Base-by-base conservation (phyloP, 2,329 filamentous ascomycete species). In the Hysterium pulicare region DNA sequence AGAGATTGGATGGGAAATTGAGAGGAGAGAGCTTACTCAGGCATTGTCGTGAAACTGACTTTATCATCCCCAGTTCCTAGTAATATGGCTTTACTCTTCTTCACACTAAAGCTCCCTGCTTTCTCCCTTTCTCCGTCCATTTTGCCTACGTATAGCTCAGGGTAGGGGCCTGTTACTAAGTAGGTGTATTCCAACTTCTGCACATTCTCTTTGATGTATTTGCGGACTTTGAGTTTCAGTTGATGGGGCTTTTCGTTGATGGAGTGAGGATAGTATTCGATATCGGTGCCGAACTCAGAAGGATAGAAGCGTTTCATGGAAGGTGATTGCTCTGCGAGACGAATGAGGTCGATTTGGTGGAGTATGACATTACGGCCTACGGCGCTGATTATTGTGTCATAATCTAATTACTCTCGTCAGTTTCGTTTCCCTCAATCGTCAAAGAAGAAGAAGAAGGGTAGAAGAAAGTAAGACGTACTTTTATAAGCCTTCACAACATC, bases 41-140 rank as follows among this genome's bases (percentile, higher is more conserved):
- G 69, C 79, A 86, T 86, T 2, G 81, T 84, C 2, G 82, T 87
- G 53, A 90, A 78, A 26, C 81, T 82, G 46, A 88, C 73, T 46
- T 70, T 74, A 16, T 75, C 81, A 28, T 81, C 68, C 0, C 83
- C 84, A 47, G 78, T 77, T 2, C 77, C 84, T 16, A 87, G 57
- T 11, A 90, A 57, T 2, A 78, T 70, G 0, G 84, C 84, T 43
- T 71, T 77, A 55, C 76, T 82, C 2, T 57, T 68, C 45, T 70
- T 66, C 1, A 77, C 68, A 54, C 87, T 76, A 53, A 80, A 89
- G 0, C 75, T 75, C 2, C 84, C 84, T 0, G 71, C 63, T 24
- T 67, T 58, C 38, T 64, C 59, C 3, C 62, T 59, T 24, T 67
- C 54, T 0, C 60, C 64, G 5, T 67, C 59, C n/a, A 67, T 54